A percentile compares a stretch with the other conserved stretches of the same genome.
Evolutionary conservation across 2,329 filamentous ascomycete genomes (phyloP).

Genomic region (Cyanodermella asteris): DNA sequence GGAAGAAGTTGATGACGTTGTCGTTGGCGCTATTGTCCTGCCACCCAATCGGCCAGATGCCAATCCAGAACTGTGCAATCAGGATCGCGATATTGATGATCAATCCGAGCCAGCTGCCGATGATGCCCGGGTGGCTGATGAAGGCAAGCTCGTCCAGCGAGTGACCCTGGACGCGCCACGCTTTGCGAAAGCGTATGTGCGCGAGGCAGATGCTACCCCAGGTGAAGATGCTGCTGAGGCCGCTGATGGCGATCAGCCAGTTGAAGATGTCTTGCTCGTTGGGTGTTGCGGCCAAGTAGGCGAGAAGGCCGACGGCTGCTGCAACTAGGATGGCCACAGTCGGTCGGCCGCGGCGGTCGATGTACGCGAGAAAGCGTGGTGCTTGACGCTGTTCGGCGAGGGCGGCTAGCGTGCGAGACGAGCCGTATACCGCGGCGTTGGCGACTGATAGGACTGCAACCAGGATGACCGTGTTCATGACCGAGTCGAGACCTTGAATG

Average conservation of each 20-base stretch:
- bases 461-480: slow-evolving; percentile 92
- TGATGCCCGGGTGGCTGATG: slow-evolving; percentile 52
- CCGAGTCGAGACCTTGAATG: slow-evolving; percentile 57
- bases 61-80: slow-evolving; percentile 71
- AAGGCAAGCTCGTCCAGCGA: slow-evolving; percentile 62
- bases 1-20: slow-evolving; percentile 47
- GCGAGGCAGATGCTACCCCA: slow-evolving; percentile 72
- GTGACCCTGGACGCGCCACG: slow-evolving; percentile 51
- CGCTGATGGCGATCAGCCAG: slow-evolving; percentile 61
- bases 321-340: slow-evolving; percentile 50
- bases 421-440: slow-evolving; percentile 80
- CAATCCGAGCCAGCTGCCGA: slow-evolving; percentile 64
- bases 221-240: slow-evolving; percentile 51
- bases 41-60: slow-evolving; percentile 43
- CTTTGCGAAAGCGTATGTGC: slow-evolving; percentile 74
- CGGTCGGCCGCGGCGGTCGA: slow-evolving; percentile 63
- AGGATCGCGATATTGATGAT: slow-evolving; percentile 55
- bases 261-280: slow-evolving; percentile 43
- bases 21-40: slow-evolving; percentile 18
- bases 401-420: slow-evolving; percentile 71
- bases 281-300: slow-evolving; percentile 49
- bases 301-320: slow-evolving; percentile 46
- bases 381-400: slow-evolving; percentile 75
- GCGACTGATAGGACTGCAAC: slow-evolving; percentile 77
- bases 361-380: slow-evolving; percentile 54